These are phyloP conservation scores for Boletus subparvulus DNA, from an alignment of 768 basidiomycete genomes.

Conservation along the genomic window DNA sequence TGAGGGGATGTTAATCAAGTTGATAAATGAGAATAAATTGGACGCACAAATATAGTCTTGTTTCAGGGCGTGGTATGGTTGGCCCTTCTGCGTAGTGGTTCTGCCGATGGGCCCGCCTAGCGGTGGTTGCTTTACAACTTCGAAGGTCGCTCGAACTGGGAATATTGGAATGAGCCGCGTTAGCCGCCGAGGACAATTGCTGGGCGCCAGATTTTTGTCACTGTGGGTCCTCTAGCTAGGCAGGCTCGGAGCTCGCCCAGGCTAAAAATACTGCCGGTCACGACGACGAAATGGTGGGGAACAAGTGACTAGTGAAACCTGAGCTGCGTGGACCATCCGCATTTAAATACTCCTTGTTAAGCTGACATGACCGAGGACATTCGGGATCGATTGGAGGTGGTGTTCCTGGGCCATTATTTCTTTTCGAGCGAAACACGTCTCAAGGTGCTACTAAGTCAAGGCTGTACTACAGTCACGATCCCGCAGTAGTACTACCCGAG, in stretches of 20 bases:
- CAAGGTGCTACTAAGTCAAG: neutral
- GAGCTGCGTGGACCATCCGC: neutral
- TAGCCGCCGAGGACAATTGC: constrained; percentile 6
- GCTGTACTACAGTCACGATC: neutral
- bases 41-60: constrained; percentile 14
- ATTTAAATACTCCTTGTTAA: neutral
- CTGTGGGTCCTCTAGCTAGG: neutral
- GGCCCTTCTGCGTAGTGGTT: neutral
- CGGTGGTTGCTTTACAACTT: constrained; percentile 7
- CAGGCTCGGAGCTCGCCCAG: neutral
- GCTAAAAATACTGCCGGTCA: no score
- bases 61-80: constrained; percentile 6
- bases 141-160: constrained; percentile 12
- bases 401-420: neutral
- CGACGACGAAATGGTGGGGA: neutral
- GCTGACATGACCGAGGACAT: neutral
- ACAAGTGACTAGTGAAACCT: neutral
- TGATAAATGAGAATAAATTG: neutral
- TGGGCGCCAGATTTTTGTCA: neutral
- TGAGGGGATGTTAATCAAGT: constrained; percentile 1
- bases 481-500: no score
- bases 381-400: neutral
- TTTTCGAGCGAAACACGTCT: constrained; percentile 13
- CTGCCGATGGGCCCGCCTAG: neutral
- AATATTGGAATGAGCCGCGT: constrained; percentile 7